phyloP scores from a whole-genome alignment of 2,329 filamentous ascomycete genomes.

The Penicillium sp. region DNA sequence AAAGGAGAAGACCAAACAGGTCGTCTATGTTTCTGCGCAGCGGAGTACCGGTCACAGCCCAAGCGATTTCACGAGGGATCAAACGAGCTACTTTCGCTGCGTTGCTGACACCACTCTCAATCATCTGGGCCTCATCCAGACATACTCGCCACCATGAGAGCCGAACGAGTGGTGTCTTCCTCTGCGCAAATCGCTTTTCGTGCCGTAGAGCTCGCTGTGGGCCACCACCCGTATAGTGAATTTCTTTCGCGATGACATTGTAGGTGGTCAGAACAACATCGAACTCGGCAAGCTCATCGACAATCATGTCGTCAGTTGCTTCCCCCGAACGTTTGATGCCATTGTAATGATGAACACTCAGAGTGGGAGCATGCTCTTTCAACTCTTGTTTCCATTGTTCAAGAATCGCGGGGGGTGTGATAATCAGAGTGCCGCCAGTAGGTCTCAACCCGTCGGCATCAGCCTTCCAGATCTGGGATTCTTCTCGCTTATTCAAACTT shows the following conservation, averaged over 20 bases:
- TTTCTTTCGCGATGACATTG: slow-evolving; percentile 70
- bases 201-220: slow-evolving; percentile 68
- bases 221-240: slow-evolving; percentile 70
- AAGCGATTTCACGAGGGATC: slow-evolving; percentile 81
- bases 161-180: slow-evolving; percentile 72
- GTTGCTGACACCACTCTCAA: slow-evolving; percentile 82
- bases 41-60: slow-evolving; percentile 90
- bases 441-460: slow-evolving; percentile 26
- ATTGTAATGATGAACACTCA: slow-evolving; percentile 56
- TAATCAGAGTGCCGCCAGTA: slow-evolving; percentile 60
- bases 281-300: slow-evolving; percentile 45
- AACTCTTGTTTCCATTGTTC: slow-evolving; percentile 63
- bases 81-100: slow-evolving; percentile 75
- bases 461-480: slow-evolving; percentile 12
- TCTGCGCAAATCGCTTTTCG: slow-evolving; percentile 62
- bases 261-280: slow-evolving; percentile 64
- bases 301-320: slow-evolving; percentile 38
- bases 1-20: slow-evolving; percentile 74
- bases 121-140: slow-evolving; percentile 74
- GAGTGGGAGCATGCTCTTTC: slow-evolving; percentile 53
- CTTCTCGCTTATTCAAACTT: slow-evolving; percentile 36
- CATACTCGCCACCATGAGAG: slow-evolving; percentile 85
- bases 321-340: slow-evolving; percentile 46
- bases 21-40: slow-evolving; percentile 76
- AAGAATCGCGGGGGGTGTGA: slow-evolving; percentile 59